Base-by-base conservation (phyloP, 2,329 filamentous ascomycete species). In the Cladosporium sp. region DNA sequence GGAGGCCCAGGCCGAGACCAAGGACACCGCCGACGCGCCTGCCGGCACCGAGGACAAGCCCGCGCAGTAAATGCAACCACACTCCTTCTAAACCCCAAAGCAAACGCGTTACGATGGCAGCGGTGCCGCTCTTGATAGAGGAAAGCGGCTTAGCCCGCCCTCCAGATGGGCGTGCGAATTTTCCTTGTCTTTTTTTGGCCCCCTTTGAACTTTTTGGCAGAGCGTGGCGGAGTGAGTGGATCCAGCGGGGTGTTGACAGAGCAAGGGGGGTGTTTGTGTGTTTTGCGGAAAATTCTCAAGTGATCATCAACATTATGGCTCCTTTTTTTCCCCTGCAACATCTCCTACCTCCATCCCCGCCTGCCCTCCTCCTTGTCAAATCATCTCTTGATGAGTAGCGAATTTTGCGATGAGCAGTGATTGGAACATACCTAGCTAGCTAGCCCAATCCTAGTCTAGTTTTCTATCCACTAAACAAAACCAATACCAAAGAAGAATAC, bases 1-100 rank as follows among this genome's bases (percentile, higher is more conserved):
- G 53, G 69, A 79, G 62, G 70, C 75, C 53, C 71, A 82, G 53
- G 72, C 74, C 57, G 73, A 80, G 59, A 66, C 76, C 54, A 74
- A 76, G 62, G 67, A 71, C 51, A 74, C 78, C 57, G 67, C 77
- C 53, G 82, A 83, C 64, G 74, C 77, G 62, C 74, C 83, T 57
- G 70, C 83, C 53, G 74, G 75, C 56, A 72, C 72, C 57, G 73
- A 74, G 58, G 54, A 65, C 55, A 73, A 74, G 62, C 62, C 71
- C 57, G 69, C 71, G 59, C 68, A 72, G 60, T 68, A 69, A 59
- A 59, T 48, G 38, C 45, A 19, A 9, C 2, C 15, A 41, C 45
- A 48, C 35, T 35, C 40, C 36, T 33, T 38, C 32, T 12, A 22
- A 48, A 20, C 27, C 38, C 16, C 35, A 48, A 33, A 40, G 25